These are phyloP conservation scores for Jamesozyma piceae DNA, from an alignment of 805 yeast species.

Conservation along the genomic window DNA sequence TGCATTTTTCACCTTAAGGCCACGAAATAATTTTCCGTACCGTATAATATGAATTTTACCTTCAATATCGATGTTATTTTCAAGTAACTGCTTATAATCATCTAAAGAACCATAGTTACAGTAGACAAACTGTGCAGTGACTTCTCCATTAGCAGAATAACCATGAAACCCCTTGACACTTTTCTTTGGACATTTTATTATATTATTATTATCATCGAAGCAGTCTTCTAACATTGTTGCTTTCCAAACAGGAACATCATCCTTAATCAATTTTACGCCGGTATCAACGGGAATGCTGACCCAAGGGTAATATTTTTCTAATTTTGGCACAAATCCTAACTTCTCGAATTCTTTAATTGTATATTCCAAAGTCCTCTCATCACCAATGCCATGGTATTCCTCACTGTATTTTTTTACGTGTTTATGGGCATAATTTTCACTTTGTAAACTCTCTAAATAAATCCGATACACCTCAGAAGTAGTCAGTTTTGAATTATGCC, in stretches of 20 bases:
- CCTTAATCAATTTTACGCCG: conserved; percentile 28
- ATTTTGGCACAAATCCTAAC: conserved; percentile 41
- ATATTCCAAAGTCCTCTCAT: conserved; percentile 36
- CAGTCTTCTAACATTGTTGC: conserved; percentile 46
- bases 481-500: conserved; percentile 59
- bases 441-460: conserved; percentile 36
- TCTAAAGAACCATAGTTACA: conserved; percentile 51
- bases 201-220: conserved; percentile 24
- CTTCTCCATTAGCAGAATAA: conserved; percentile 56
- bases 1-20: conserved; percentile 53
- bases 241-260: conserved; percentile 34
- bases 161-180: conserved; percentile 47
- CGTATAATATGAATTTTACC: conserved; percentile 55
- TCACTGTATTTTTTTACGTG: conserved; percentile 18
- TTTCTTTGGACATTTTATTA: background rate
- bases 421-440: conserved; percentile 27
- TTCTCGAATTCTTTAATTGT: conserved; percentile 41
- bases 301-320: conserved; percentile 51
- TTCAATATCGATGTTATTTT: conserved; percentile 35
- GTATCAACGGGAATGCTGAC: conserved; percentile 44
- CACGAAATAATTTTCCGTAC: conserved; percentile 41
- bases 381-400: conserved; percentile 35
- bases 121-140: conserved; percentile 45
- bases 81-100: conserved; percentile 41
- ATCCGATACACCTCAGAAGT: conserved; percentile 60